Base-by-base conservation (phyloP, 148 eudicot genomes). In the Pouteria glomerata region DNA sequence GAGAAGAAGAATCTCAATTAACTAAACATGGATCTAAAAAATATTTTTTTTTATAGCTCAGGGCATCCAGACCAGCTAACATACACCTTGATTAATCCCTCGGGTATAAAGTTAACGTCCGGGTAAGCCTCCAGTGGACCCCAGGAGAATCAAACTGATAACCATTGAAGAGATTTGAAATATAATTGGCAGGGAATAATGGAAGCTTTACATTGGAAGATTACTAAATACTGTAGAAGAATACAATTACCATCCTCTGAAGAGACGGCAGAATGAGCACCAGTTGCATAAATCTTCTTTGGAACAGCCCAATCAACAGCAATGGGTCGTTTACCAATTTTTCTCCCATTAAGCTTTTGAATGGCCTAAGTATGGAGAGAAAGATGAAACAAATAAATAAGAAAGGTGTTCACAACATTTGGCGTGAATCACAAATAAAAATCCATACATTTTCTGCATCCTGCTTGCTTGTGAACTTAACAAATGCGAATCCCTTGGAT, bases 271-370 rank as follows among this genome's bases (percentile, higher is more conserved):
- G 86, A 51, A 39, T 74, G 59, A 72, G 72, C 74, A 63, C 88
- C 88, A 71, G 75, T 69, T 8, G 87, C 79, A 85, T 86, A 95
- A 26, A 90, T 57, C 71, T 88, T 90, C 77, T 95, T 95, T 8
- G 99, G 79, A 69, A 95, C 88, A 73, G 97, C 97, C 99, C 99
- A 95, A 78, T 95, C 99, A 81, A 95, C 90, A 60, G 99, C 99
- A 76, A 95, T 79, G 35, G 94, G 85, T 70, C 99, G 77, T 66
- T 71, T 87, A 75, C 86, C 85, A 76, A 91, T 70, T 5, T 42
- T 71, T 59, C 84, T 73, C 45, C 97, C 99, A 83, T 95, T 95
- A 70, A 95, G 85, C 78, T 86, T 95, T 82, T 78, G 66, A 71
- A 95, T 95, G 59, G 96, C 99, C 99, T 95, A 82, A 7, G 56